Conservation (phyloP, 345 rosid species). For the Alliaria petiolata region DNA sequence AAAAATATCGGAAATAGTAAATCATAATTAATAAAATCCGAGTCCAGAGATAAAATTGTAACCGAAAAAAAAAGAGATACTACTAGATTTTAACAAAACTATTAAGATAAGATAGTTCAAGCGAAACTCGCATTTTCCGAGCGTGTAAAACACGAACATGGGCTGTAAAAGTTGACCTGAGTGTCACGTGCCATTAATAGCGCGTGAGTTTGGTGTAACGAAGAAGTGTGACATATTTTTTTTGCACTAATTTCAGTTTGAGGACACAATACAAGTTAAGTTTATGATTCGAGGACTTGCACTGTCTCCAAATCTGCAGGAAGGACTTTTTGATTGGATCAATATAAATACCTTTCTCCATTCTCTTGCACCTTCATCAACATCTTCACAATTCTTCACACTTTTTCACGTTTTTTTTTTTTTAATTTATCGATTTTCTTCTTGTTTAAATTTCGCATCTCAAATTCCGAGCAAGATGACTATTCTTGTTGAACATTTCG, state of each 20-base stretch:
- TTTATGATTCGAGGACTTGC: constrained; percentile 31
- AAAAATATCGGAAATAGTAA: neutral
- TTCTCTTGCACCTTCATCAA: neutral
- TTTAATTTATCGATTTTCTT: neutral
- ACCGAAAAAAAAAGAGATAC: neutral
- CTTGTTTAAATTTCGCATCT: neutral
- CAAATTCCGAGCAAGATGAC: constrained; percentile 44
- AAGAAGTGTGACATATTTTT: neutral
- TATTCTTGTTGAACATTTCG: constrained; percentile 46
- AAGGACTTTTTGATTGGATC: constrained; percentile 40
- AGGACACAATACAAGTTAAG: constrained; percentile 27
- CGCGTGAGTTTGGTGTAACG: constrained; percentile 8
- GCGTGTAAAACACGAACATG: constrained; percentile 9
- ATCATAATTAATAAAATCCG: neutral
- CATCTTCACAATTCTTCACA: constrained; percentile 12
- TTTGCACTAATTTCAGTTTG: constrained; percentile 20
- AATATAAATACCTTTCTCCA: constrained; percentile 41
- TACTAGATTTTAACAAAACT: neutral
- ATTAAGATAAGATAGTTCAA: constrained; percentile 1
- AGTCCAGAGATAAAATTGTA: constrained; percentile 8
- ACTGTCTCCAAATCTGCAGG: constrained; percentile 47
- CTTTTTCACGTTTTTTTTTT: neutral
- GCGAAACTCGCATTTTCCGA: neutral
- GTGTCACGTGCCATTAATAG: neutral
- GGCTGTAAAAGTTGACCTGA: neutral